Percentiles rank a stretch among this genome's conserved stretches.
These are phyloP conservation scores for Pulicaria dysenterica DNA, from an alignment of 129 eudicot genomes.

Conservation along the genomic window DNA sequence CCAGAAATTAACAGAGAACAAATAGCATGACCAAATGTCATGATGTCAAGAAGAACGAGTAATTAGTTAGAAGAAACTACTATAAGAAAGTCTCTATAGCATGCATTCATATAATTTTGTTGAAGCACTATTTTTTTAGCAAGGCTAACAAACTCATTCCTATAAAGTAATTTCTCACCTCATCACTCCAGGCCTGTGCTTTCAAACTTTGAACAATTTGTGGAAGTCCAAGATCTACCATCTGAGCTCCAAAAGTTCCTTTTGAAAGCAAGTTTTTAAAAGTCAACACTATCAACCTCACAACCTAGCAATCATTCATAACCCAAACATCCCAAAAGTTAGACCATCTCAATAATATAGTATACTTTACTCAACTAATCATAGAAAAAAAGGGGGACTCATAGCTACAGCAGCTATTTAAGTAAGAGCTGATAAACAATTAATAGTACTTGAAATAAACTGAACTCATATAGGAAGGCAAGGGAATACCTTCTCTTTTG, in stretches of 20 bases:
- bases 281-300: constrained; percentile 84
- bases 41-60: not conserved
- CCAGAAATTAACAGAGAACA: not conserved
- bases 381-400: not conserved
- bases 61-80: not conserved
- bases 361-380: not conserved
- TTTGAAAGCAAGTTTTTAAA: constrained; percentile 75
- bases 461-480: constrained; percentile 2
- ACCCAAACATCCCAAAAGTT: constrained; percentile 2
- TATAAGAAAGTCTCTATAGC: not conserved
- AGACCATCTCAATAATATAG: not conserved
- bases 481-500: constrained; percentile 76
- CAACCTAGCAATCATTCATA: constrained; percentile 57
- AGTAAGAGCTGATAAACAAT: not conserved
- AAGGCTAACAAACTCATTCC: not conserved
- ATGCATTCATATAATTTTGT: constrained; percentile 3
- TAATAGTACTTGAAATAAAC: constrained; percentile 4
- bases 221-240: constrained; percentile 73
- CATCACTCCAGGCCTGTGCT: constrained; percentile 77
- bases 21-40: not conserved
- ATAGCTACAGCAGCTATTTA: not conserved
- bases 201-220: constrained; percentile 73
- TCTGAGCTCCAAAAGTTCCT: constrained; percentile 75
- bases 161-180: constrained; percentile 53
- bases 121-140: not conserved